A percentile compares a stretch with the other conserved stretches of the same genome.
Evolutionary conservation across 768 basidiomycete genomes (phyloP).

Genomic region (Amanita brunnescens): DNA sequence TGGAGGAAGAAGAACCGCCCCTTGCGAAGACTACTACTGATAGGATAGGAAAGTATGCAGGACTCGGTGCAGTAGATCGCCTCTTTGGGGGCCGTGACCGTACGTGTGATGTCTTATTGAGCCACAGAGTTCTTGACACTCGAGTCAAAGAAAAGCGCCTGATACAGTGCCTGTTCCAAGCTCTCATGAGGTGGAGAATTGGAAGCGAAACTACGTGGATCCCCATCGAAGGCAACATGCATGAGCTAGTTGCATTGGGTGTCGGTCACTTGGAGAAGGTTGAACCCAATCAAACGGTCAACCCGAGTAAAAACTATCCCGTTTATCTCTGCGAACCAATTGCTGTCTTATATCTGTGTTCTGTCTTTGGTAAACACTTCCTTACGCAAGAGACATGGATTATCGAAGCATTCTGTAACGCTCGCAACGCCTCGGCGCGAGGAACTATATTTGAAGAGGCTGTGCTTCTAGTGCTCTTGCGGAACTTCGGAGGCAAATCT

Average conservation of each 20-base stretch:
- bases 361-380: constrained; percentile 6
- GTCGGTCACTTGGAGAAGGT: constrained; percentile 9
- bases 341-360: constrained; percentile 10
- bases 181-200: constrained; percentile 12
- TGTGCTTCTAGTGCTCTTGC: not conserved
- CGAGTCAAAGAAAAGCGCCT: constrained; percentile 1
- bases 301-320: constrained; percentile 1
- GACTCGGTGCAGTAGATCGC: not conserved
- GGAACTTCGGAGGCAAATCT: constrained; percentile 9
- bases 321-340: constrained; percentile 14
- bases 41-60: constrained; percentile 1
- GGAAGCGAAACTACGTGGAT: constrained; percentile 10
- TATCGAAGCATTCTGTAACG: not conserved
- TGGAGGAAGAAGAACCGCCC: constrained; percentile 11
- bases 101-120: constrained; percentile 8
- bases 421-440: not conserved
- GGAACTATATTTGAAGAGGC: constrained; percentile 3
- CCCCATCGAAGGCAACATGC: constrained; percentile 9
- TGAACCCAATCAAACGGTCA: not conserved
- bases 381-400: constrained; percentile 7
- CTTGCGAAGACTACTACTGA: not conserved
- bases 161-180: constrained; percentile 8
- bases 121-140: not conserved
- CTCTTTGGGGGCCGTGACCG: not conserved
- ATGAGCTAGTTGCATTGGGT: constrained; percentile 10